phyloP scores from a whole-genome alignment of 352 stramenopile species.

The Pythium aristosporum region DNA sequence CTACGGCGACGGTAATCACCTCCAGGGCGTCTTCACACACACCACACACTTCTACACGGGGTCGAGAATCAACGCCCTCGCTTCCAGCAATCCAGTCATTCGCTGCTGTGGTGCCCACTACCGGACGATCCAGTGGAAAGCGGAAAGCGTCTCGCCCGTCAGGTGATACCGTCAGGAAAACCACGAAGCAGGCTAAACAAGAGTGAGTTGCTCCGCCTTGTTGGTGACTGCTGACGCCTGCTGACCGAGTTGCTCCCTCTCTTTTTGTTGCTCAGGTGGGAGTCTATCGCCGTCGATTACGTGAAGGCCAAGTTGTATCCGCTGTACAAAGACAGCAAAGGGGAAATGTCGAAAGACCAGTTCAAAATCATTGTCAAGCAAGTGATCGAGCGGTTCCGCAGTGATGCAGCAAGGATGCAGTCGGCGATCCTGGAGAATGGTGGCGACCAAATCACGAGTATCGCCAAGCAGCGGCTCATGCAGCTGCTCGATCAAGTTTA shows the following conservation, averaged over 20 bases:
- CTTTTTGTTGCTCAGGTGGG: conserved; percentile 37
- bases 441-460: conserved; percentile 40
- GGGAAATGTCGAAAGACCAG: conserved; percentile 64
- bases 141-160: neutral
- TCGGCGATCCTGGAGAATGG: conserved; percentile 40
- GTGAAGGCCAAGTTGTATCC: conserved; percentile 82
- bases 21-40: neutral
- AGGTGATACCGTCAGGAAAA: neutral
- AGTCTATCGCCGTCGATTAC: conserved; percentile 58
- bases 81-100: conserved; percentile 21
- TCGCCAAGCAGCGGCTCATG: conserved; percentile 63
- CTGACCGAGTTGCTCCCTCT: neutral
- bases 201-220: conserved; percentile 11
- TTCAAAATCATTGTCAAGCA: conserved; percentile 84
- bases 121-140: neutral
- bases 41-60: neutral
- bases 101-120: neutral
- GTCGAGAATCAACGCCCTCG: neutral
- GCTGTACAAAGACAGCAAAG: conserved; percentile 61
- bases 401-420: conserved; percentile 59
- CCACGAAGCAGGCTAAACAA: neutral
- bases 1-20: neutral
- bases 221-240: neutral
- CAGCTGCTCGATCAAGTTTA: conserved; percentile 71
- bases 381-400: conserved; percentile 54